A percentile compares a stretch with the other conserved stretches of the same genome.
These are phyloP conservation scores for Protostelium mycophagum DNA, from an alignment of 78 protist genomes.

Conservation along the genomic window DNA sequence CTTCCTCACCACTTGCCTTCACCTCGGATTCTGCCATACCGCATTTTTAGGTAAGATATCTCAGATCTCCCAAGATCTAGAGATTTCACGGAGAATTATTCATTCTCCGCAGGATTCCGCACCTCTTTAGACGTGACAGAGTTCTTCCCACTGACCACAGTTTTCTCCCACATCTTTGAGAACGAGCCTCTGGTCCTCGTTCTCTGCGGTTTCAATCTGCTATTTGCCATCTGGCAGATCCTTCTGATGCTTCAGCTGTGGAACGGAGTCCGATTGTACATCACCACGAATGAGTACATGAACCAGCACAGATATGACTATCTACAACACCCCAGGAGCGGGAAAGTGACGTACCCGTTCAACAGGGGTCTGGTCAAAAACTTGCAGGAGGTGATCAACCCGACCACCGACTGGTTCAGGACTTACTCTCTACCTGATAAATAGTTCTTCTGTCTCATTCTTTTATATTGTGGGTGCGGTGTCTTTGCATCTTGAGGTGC, in stretches of 20 bases:
- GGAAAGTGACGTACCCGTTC: not conserved
- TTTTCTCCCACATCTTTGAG: not conserved
- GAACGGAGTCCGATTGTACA: not conserved
- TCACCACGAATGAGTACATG: not conserved
- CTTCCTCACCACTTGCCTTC: not conserved
- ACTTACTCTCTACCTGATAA: no score
- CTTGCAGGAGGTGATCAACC: not conserved
- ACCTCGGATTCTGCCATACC: not conserved
- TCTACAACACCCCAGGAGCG: not conserved
- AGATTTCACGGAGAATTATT: not conserved
- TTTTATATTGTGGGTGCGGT: no score
- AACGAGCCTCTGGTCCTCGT: not conserved
- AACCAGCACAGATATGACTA: not conserved
- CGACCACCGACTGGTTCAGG: not conserved
- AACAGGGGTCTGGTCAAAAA: not conserved
- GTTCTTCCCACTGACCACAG: not conserved
- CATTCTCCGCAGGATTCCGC: not conserved
- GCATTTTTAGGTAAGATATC: not conserved
- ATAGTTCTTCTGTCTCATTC: no score
- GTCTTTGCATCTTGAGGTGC: no score
- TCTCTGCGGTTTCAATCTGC: not conserved
- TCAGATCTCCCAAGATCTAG: not conserved
- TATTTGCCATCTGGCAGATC: not conserved
- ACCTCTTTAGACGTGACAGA: not conserved
- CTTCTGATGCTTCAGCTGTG: not conserved